Base-by-base conservation (phyloP, 2,329 filamentous ascomycete genomes). In the Verticillium dahliae region DNA sequence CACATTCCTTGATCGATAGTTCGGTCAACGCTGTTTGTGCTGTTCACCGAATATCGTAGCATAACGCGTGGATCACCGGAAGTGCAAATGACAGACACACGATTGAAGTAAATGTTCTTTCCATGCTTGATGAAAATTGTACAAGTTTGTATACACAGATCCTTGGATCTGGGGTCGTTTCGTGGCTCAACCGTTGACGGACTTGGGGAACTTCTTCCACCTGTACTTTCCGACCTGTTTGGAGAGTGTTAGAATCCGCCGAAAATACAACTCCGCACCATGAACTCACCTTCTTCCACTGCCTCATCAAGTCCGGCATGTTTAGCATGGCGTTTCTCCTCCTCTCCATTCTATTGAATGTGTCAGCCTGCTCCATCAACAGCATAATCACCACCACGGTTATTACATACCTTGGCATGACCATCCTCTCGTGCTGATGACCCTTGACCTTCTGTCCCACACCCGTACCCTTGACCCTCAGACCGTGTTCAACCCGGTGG, bases 401-500 rank as follows among this genome's bases (percentile, higher is more conserved):
- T 22, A 65, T 61, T 60, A 81, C 85, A 66, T 86, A 86, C 81
- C 88, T 87, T 64, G 84, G 81, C 78, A 90, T 88, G 80, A 97
- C 80, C 70, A 89, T 90, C 73, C 95, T 86, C 82, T 99, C 95
- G 86, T 93, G 91, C 69, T 87, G 83, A 77, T 97, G 94, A 75
- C 95, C 95, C 89, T 98, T 99, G 74, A 97, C 94, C 76, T 84
- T 88, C 78, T 97, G 88, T 62, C 92, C 94, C 67, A 92, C 87
- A 81, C 95, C 94, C 1, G 94, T 98, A 69, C 94, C 94, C 85
- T 93, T 94, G 62, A 97, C 90, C 65, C 88, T 83, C 74, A 97
- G 74, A 58, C 93, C 94, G 66, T 89, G 83, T 80, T 96, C 90
- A 62, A 92, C 85, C 62, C 91, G 81, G 74, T 87, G 85, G 70